phyloP scores from a whole-genome alignment of 2,329 filamentous ascomycete genomes.

The Paracamarosporium sp. region DNA sequence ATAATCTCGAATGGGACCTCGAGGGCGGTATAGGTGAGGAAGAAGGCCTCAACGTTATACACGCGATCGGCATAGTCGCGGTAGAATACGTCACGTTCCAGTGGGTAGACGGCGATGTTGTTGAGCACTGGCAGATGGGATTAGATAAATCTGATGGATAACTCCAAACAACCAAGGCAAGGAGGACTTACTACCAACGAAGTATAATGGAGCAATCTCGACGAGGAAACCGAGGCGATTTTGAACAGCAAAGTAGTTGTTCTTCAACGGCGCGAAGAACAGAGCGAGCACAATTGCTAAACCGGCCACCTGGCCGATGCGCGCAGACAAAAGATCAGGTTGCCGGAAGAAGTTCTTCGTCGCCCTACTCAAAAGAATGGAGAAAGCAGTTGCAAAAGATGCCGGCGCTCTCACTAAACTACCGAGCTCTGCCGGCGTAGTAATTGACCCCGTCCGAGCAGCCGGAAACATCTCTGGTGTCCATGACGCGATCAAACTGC shows the following conservation, averaged over 20 bases:
- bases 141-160: conserved; percentile 1
- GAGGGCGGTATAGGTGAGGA: conserved; percentile 72
- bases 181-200: conserved; percentile 63
- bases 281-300: conserved; percentile 44
- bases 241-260: conserved; percentile 74
- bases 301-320: conserved; percentile 48
- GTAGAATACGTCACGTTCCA: conserved; percentile 77
- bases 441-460: conserved; percentile 50
- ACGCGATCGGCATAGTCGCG: conserved; percentile 76
- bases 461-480: conserved; percentile 32
- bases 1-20: conserved; percentile 76
- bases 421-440: conserved; percentile 75
- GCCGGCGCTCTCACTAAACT: conserved; percentile 69
- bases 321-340: conserved; percentile 42
- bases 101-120: conserved; percentile 76
- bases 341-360: conserved; percentile 64
- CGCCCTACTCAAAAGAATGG: conserved; percentile 71
- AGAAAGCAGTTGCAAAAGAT: conserved; percentile 68
- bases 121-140: conserved; percentile 63
- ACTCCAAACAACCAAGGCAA: neutral
- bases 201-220: conserved; percentile 74
- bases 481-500: conserved; percentile 68
- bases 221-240: conserved; percentile 77
- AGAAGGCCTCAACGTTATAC: conserved; percentile 74
- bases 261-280: conserved; percentile 73